Base-by-base conservation (phyloP, 2,329 filamentous ascomycete species). In the Talaromyces albobiverticillius region DNA sequence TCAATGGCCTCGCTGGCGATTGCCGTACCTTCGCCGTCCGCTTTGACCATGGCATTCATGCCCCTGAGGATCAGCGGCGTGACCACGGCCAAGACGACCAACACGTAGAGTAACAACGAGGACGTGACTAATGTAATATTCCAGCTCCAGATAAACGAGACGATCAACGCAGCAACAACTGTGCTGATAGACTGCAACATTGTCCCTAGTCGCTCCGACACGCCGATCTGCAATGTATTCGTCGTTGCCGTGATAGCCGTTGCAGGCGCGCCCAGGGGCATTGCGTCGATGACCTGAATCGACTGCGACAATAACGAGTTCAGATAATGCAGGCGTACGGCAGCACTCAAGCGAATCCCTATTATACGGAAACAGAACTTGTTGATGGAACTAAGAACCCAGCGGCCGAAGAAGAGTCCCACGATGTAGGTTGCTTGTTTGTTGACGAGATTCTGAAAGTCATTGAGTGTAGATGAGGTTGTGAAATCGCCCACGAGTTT, bases 401-500 rank as follows among this genome's bases (percentile, higher is more conserved):
- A 52, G 34, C 22, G 34, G 11, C 31, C 34, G 9, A 38, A 41
- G 18, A 50, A 50, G 5, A 50, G 25, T 18, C 34, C 47, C 47
- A 47, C 29, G 22, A 32, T 47, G 38, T 34, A 41, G 26, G 23
- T 4, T 18, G 31, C 46, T 43, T 47, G 43, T 16, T 42, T 53
- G 18, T 47, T 22, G 11, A 34, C 25, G n/a, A 29, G 13, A 1
- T 11, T 22, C 22, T 14, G 48, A 45, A 47, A 45, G 36, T 46
- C 14, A 2, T 49, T 22, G 38, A 20, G 66, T 46, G 13, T 76
- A 0, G 70, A 69, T 53, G 80, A 80, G 63, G 84, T 67, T 50
- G 78, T 82, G 60, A 86, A 85, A 8, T 76, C 71, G 7, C 79
- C 79, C 43, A 84, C 76, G 31, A 80, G 75, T 34, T 69, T 67